These are phyloP conservation scores for Adansonia gregorii DNA, from an alignment of 441 rosid genomes.

Conservation along the genomic window DNA sequence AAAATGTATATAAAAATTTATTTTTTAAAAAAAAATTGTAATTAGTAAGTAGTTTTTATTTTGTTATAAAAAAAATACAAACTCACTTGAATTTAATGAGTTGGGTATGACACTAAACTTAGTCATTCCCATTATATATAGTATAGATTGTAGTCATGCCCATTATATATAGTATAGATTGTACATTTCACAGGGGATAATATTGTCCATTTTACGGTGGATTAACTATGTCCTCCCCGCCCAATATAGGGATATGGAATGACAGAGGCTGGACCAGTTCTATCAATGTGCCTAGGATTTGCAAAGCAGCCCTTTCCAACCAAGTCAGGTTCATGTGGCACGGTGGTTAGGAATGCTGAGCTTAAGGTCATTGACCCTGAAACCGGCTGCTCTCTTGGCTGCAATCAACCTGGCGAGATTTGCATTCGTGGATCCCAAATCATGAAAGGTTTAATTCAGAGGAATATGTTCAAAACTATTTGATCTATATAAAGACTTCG, in stretches of 20 bases:
- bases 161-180: too few species aligned
- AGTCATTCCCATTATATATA: too few species aligned
- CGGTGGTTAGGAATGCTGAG: constrained; percentile 91
- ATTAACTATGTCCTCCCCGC: too few species aligned
- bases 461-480: background rate
- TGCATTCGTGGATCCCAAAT: constrained; percentile 90
- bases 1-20: too few species aligned
- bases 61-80: too few species aligned
- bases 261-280: constrained; percentile 97
- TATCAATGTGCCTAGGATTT: constrained; percentile 83
- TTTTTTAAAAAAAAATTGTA: too few species aligned
- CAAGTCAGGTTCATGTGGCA: constrained; percentile 91
- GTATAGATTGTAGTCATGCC: too few species aligned
- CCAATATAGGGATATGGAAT: constrained; percentile 85
- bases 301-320: constrained; percentile 79
- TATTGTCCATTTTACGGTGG: background rate
- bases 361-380: constrained; percentile 86
- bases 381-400: constrained; percentile 60
- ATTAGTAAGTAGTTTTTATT: too few species aligned
- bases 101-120: too few species aligned
- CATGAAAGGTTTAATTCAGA: constrained; percentile 66
- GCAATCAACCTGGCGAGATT: constrained; percentile 84
- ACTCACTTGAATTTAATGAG: too few species aligned
- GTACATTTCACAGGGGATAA: too few species aligned
- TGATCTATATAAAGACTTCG: background rate